phyloP scores from a whole-genome alignment of 805 yeast genomes.

The Zygoascus bituminiphila region DNA sequence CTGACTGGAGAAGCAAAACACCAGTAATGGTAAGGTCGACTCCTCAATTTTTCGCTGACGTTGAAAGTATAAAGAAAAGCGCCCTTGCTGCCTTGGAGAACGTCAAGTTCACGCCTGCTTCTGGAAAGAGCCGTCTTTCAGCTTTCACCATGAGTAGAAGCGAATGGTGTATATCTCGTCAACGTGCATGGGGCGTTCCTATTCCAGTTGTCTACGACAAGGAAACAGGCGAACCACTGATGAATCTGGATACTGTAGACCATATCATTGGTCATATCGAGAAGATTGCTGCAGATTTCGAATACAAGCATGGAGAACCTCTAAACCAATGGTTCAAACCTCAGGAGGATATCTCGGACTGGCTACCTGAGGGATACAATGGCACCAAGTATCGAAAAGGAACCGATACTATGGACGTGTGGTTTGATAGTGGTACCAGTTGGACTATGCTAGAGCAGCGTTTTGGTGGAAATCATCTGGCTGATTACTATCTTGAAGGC shows the following conservation, averaged over 20 bases:
- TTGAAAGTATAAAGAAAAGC: slow-evolving; percentile 56
- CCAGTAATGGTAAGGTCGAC: slow-evolving; percentile 95
- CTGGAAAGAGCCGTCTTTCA: slow-evolving; percentile 60
- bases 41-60: slow-evolving; percentile 94
- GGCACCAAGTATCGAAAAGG: slow-evolving; percentile 49
- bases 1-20: slow-evolving; percentile 93
- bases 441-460: slow-evolving; percentile 57
- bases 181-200: slow-evolving; percentile 97
- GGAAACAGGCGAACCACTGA: slow-evolving; percentile 54
- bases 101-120: slow-evolving; percentile 66
- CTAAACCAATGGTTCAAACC: slow-evolving; percentile 58
- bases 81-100: slow-evolving; percentile 52
- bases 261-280: slow-evolving; percentile 48
- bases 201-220: slow-evolving; percentile 72
- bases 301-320: not conserved
- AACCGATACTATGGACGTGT: slow-evolving; percentile 92
- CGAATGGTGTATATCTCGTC: slow-evolving; percentile 98
- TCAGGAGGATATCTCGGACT: slow-evolving; percentile 44
- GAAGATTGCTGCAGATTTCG: slow-evolving; percentile 25
- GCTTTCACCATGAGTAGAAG: slow-evolving; percentile 70
- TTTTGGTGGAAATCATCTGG: slow-evolving; percentile 38
- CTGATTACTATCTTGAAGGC: slow-evolving; percentile 90
- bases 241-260: slow-evolving; percentile 47
- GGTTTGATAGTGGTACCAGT: slow-evolving; percentile 96
- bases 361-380: slow-evolving; percentile 59